These are phyloP conservation scores for Colletotrichum shisoi DNA, from an alignment of 2,329 filamentous ascomycete species.

Conservation along the genomic window DNA sequence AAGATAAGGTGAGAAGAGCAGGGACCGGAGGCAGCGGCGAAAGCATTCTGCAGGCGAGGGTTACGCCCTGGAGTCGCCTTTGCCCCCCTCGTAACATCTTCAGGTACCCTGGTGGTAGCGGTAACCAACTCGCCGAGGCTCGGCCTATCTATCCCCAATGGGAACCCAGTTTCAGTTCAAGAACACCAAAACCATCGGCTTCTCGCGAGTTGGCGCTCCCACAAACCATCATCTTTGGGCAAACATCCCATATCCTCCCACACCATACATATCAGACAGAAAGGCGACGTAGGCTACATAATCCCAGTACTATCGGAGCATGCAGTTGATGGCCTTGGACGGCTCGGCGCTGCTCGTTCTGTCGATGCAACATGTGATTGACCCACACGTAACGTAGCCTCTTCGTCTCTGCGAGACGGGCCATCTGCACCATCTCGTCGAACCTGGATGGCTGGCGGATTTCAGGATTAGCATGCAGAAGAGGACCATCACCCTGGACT, in stretches of 20 bases:
- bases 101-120: slow-evolving; percentile 45
- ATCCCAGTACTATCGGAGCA: slow-evolving; percentile 47
- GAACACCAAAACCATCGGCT: slow-evolving; percentile 39
- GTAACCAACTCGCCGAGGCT: slow-evolving; percentile 39
- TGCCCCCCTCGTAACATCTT: not conserved
- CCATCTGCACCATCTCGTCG: slow-evolving; percentile 36
- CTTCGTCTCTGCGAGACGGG: slow-evolving; percentile 32
- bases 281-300: slow-evolving; percentile 48
- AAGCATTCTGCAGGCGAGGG: slow-evolving; percentile 41
- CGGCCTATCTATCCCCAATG: slow-evolving; percentile 30
- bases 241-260: not conserved
- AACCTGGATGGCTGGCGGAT: not conserved
- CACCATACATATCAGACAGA: slow-evolving; percentile 44
- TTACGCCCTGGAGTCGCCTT: not conserved
- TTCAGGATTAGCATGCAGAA: not conserved
- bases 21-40: no score
- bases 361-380: slow-evolving; percentile 51
- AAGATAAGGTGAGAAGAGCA: not conserved
- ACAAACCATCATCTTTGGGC: not conserved
- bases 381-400: slow-evolving; percentile 48
- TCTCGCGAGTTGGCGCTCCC: slow-evolving; percentile 23
- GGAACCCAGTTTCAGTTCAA: slow-evolving; percentile 40
- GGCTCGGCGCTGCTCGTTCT: slow-evolving; percentile 47
- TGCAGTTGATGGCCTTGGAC: slow-evolving; percentile 45
- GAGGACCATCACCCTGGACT: not conserved